A percentile compares a stretch with the other conserved stretches of the same genome.
phyloP scores from a whole-genome alignment of 192 early-diverging fungal species.

The Rhizophagus clarus region DNA sequence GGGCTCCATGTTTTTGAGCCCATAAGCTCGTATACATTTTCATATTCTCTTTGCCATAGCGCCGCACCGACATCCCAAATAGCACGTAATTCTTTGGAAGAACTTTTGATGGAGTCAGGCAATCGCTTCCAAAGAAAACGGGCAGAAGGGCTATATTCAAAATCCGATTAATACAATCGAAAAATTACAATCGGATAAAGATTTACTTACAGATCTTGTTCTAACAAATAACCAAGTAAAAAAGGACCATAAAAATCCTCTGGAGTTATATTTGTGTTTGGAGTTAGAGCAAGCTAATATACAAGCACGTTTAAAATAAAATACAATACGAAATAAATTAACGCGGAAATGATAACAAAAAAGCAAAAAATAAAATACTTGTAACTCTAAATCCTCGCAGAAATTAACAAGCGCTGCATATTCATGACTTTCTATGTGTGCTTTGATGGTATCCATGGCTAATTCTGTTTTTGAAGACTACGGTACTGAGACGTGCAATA shows the following conservation, averaged over 20 bases:
- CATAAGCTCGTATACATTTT: conserved; percentile 18
- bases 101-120: conserved; percentile 14
- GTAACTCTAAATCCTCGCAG: conserved; percentile 32
- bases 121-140: conserved; percentile 35
- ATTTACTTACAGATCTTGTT: conserved; percentile 33
- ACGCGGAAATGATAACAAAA: neutral
- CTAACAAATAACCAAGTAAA: conserved; percentile 25
- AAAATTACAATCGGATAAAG: neutral
- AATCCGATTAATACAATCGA: conserved; percentile 3
- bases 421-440: conserved; percentile 15
- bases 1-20: conserved; percentile 23
- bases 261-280: conserved; percentile 9
- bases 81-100: conserved; percentile 8
- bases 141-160: conserved; percentile 26
- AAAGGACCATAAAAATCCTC: conserved; percentile 31
- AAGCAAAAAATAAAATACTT: conserved; percentile 13
- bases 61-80: conserved; percentile 30
- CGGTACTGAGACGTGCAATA: neutral
- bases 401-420: conserved; percentile 16
- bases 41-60: conserved; percentile 31
- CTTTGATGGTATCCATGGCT: conserved; percentile 29
- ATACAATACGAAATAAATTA: neutral
- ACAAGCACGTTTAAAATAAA: neutral
- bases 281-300: conserved; percentile 23
- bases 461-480: neutral